Conservation (phyloP, 257 asterid genomes). For the Thymus quinquecostatus region DNA sequence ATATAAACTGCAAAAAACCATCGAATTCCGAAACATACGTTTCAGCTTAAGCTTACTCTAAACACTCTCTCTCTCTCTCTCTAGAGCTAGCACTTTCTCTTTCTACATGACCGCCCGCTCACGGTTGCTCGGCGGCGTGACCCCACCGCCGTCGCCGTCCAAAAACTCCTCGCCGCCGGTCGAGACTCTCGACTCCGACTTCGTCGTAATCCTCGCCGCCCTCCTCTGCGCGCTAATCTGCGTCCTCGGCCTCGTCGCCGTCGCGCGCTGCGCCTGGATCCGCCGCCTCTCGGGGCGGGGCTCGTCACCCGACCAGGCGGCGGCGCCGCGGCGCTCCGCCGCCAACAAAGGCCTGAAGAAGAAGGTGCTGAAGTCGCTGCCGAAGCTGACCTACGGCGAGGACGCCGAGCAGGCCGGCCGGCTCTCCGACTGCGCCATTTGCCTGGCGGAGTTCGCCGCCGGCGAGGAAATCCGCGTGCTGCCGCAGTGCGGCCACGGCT, state of each 20-base stretch:
- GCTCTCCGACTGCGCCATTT: slow-evolving; percentile 56
- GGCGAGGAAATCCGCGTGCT: slow-evolving; percentile 60
- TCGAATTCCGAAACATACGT: background rate
- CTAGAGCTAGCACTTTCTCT: slow-evolving; percentile 12
- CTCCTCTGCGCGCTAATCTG: slow-evolving; percentile 61
- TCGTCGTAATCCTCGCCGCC: slow-evolving; percentile 54
- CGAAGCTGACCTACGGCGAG: slow-evolving; percentile 43
- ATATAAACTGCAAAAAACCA: slow-evolving; percentile 4
- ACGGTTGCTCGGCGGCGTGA: slow-evolving; percentile 43
- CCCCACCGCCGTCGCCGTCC: slow-evolving; percentile 37
- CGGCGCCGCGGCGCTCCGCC: slow-evolving; percentile 26
- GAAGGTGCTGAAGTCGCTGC: slow-evolving; percentile 51
- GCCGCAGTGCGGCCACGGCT: slow-evolving; percentile 63
- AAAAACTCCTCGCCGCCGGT: slow-evolving; percentile 28
- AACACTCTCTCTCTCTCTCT: slow-evolving; percentile 14
- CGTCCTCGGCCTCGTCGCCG: slow-evolving; percentile 61
- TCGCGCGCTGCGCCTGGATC: slow-evolving; percentile 59
- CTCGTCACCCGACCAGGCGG: background rate
- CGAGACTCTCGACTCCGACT: slow-evolving; percentile 43
- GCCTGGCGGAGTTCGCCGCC: slow-evolving; percentile 53
- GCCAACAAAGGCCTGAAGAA: slow-evolving; percentile 62
- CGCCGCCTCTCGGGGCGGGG: slow-evolving; percentile 41
- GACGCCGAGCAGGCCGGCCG: slow-evolving; percentile 32
- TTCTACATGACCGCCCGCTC: slow-evolving; percentile 48
- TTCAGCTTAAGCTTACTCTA: slow-evolving; percentile 26